Conservation (phyloP, 192 early-diverging fungal genomes). For the Coemansia sp. region DNA sequence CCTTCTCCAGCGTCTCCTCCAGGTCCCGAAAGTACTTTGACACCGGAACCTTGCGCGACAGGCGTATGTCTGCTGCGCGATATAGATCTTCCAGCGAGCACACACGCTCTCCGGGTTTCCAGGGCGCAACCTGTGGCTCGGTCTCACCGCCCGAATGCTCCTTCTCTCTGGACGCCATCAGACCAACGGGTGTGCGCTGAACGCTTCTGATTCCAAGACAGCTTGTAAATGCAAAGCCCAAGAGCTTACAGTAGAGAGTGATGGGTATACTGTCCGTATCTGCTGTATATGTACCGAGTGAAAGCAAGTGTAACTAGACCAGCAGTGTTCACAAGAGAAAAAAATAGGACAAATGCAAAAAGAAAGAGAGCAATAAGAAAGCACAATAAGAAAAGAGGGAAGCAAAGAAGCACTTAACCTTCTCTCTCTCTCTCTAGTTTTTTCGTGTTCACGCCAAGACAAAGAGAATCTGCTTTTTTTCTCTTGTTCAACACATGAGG, state of each 20-base stretch:
- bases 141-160: not conserved
- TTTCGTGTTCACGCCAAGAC: not conserved
- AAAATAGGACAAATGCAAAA: constrained; percentile 2
- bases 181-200: not conserved
- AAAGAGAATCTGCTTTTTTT: not conserved
- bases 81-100: constrained; percentile 45
- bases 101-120: constrained; percentile 49
- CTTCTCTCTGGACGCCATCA: constrained; percentile 14
- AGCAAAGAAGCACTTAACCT: not conserved
- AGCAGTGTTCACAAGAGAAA: not conserved
- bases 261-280: not conserved
- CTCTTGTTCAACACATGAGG: no score
- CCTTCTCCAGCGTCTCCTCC: constrained; percentile 48
- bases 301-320: not conserved
- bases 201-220: not conserved
- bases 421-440: no score
- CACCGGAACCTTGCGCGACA: constrained; percentile 38
- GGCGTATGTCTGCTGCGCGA: constrained; percentile 36
- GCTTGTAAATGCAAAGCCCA: no score
- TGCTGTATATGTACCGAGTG: not conserved
- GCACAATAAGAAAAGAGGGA: not conserved
- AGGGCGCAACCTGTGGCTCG: constrained; percentile 14
- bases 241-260: no score
- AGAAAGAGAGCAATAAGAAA: not conserved
- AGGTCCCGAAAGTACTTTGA: constrained; percentile 45